Conservation (phyloP, 306 rosid species). For the Cucurbita argyrosperma region DNA sequence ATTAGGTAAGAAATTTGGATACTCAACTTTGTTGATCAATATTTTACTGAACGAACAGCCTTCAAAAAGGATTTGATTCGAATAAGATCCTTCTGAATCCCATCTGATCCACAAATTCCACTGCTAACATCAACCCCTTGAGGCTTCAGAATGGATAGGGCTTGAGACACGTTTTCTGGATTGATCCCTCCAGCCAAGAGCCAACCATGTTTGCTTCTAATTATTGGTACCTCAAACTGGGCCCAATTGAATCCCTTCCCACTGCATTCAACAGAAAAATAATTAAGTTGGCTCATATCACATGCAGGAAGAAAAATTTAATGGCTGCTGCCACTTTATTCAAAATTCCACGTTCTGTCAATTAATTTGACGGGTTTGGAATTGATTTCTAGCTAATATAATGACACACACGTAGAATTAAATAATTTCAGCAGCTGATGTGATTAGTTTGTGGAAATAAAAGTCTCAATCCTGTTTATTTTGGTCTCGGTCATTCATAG, state of each 20-base stretch:
- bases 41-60: conserved; percentile 31
- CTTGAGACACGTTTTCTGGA: conserved; percentile 53
- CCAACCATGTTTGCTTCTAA: conserved; percentile 82
- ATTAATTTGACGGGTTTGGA: neutral
- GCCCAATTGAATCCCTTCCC: conserved; percentile 72
- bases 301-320: neutral
- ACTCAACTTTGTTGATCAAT: conserved; percentile 12
- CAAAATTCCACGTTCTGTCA: neutral
- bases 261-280: conserved; percentile 20
- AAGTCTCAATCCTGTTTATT: neutral
- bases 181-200: conserved; percentile 87
- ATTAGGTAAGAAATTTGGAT: neutral
- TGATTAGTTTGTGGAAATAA: neutral
- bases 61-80: conserved; percentile 43
- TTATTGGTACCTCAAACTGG: conserved; percentile 47
- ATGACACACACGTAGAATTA: neutral
- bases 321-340: neutral
- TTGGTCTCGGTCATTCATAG: neutral
- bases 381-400: neutral
- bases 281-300: neutral
- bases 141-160: conserved; percentile 53
- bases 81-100: conserved; percentile 55
- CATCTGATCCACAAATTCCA: conserved; percentile 72
- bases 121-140: conserved; percentile 84
- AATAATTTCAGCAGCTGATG: neutral